A percentile compares a stretch with the other conserved stretches of the same genome.
Conservation (phyloP, 176 grass and related monocot genomes). For the Chrysopogon serrulatus region DNA sequence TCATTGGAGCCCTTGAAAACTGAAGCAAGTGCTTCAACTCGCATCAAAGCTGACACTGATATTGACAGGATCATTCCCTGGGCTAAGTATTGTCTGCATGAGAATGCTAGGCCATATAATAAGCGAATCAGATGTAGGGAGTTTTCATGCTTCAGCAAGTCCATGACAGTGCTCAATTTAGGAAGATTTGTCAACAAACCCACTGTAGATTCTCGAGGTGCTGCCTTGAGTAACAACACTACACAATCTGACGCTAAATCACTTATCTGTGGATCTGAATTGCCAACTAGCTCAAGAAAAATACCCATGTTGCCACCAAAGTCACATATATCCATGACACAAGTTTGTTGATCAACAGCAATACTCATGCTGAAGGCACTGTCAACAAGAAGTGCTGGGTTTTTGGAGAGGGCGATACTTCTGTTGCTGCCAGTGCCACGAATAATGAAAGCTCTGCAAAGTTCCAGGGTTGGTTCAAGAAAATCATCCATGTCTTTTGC, state of each 20-base stretch:
- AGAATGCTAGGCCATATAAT: constrained; percentile 78
- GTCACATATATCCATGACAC: constrained; percentile 85
- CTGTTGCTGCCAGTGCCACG: constrained; percentile 71
- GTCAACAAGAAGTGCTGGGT: constrained; percentile 74
- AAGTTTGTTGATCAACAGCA: constrained; percentile 78
- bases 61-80: constrained; percentile 95
- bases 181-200: constrained; percentile 80
- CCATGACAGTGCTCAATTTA: constrained; percentile 53
- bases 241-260: constrained; percentile 86
- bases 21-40: constrained; percentile 64
- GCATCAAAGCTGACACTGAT: constrained; percentile 60
- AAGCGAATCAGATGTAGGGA: constrained; percentile 52
- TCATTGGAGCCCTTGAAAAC: constrained; percentile 58
- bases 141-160: constrained; percentile 50
- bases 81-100: constrained; percentile 78
- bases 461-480: constrained; percentile 83
- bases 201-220: constrained; percentile 77
- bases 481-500: constrained; percentile 98
- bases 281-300: constrained; percentile 67
- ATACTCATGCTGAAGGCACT: constrained; percentile 86
- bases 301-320: constrained; percentile 78
- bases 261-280: constrained; percentile 56
- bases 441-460: constrained; percentile 84
- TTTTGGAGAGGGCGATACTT: constrained; percentile 66
- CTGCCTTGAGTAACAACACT: constrained; percentile 68